A percentile compares a stretch with the other conserved stretches of the same genome.
Conservation (phyloP, 345 rosid species). For the Kernera saxatilis region DNA sequence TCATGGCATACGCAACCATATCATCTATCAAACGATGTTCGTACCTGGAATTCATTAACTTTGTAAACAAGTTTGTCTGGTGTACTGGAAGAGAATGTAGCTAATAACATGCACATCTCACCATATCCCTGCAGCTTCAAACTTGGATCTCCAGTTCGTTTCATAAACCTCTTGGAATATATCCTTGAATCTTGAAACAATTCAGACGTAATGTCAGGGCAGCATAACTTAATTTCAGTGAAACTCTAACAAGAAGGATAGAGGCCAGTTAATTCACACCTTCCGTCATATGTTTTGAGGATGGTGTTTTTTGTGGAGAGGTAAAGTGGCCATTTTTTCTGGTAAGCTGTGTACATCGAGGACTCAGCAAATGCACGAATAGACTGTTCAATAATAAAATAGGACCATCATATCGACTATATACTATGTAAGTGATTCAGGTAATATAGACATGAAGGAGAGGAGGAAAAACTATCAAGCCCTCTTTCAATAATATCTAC, state of each 20-base stretch:
- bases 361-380: slow-evolving; percentile 80
- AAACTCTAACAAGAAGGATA: neutral
- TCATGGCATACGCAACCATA: slow-evolving; percentile 93
- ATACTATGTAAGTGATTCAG: slow-evolving; percentile 2
- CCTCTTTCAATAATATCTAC: slow-evolving; percentile 29
- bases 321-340: slow-evolving; percentile 95
- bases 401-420: slow-evolving; percentile 1
- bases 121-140: slow-evolving; percentile 84
- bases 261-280: slow-evolving; percentile 38
- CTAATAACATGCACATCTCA: slow-evolving; percentile 30
- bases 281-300: slow-evolving; percentile 91
- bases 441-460: neutral
- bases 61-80: slow-evolving; percentile 6
- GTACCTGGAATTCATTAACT: slow-evolving; percentile 47
- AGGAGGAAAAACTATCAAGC: neutral
- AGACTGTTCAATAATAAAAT: slow-evolving; percentile 46
- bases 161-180: slow-evolving; percentile 88
- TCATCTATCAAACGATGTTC: slow-evolving; percentile 97
- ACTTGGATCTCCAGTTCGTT: slow-evolving; percentile 76
- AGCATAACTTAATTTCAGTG: neutral
- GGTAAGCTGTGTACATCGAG: slow-evolving; percentile 79
- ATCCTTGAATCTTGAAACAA: slow-evolving; percentile 76
- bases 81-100: slow-evolving; percentile 8
- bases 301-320: slow-evolving; percentile 95
- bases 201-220: neutral